phyloP scores from a whole-genome alignment of 768 basidiomycete species.

The Hygrocybe coccinea region DNA sequence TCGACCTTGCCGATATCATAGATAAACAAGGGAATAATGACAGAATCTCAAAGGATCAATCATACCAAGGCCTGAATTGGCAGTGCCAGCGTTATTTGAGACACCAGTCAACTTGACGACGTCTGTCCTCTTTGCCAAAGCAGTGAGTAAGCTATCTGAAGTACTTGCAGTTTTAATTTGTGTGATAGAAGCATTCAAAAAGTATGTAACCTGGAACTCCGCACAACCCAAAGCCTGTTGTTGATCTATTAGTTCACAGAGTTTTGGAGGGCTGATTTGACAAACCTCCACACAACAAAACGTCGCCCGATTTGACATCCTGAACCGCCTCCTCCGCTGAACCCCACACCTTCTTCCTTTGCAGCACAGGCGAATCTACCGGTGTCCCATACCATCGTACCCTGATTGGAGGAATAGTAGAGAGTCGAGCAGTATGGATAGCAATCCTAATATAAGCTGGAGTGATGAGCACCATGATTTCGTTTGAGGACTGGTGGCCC shows the following conservation, averaged over 20 bases:
- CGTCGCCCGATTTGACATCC: conserved; percentile 75
- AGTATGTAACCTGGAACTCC: conserved; percentile 70
- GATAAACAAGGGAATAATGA: conserved; percentile 3
- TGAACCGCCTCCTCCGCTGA: conserved; percentile 80
- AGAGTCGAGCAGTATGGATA: neutral
- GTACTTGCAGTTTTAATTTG: neutral
- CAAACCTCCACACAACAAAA: conserved; percentile 78
- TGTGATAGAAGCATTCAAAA: neutral
- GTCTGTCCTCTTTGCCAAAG: conserved; percentile 68
- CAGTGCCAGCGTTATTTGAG: conserved; percentile 82
- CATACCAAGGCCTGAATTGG: conserved; percentile 65
- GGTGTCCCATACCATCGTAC: conserved; percentile 7
- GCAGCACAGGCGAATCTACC: conserved; percentile 26
- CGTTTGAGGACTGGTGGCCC: too few relatives aligned
- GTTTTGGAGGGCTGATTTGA: conserved; percentile 2
- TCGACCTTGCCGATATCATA: conserved; percentile 44
- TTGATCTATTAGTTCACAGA: neutral
- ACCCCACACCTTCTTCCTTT: conserved; percentile 66
- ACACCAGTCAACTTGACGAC: conserved; percentile 75
- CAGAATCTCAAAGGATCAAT: neutral
- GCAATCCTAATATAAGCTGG: too few relatives aligned
- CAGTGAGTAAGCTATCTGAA: conserved; percentile 75
- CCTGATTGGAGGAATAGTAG: neutral
- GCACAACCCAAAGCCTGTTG: conserved; percentile 78
- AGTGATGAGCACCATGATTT: too few relatives aligned